Conservation (phyloP, 2,329 filamentous ascomycete genomes). For the Penicillium capsulatum region DNA sequence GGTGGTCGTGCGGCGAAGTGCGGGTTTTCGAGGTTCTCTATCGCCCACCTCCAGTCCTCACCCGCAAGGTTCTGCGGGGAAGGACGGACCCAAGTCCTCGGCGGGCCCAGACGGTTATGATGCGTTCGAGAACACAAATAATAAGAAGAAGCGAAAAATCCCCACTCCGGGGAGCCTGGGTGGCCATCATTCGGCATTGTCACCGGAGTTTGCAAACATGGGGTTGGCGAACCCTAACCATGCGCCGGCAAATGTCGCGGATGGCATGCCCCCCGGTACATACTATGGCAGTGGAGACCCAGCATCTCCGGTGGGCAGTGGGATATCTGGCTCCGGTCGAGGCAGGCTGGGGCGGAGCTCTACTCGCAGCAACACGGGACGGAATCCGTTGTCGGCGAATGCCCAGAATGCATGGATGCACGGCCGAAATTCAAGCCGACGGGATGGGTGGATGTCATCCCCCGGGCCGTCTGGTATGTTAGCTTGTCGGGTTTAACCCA, state of each 20-base stretch:
- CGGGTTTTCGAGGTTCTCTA: conserved; percentile 39
- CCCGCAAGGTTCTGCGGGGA: conserved; percentile 25
- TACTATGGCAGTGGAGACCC: conserved; percentile 56
- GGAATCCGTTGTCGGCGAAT: conserved; percentile 60
- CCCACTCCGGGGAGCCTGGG: conserved; percentile 74
- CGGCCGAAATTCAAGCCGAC: conserved; percentile 47
- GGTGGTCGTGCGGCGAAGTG: conserved; percentile 41
- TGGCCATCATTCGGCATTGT: conserved; percentile 55
- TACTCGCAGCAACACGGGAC: conserved; percentile 49
- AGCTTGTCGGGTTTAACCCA: conserved; percentile 20
- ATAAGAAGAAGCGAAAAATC: conserved; percentile 99
- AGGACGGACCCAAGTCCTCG: conserved; percentile 48
- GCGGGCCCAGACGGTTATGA: conserved; percentile 85
- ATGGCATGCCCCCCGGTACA: conserved; percentile 46
- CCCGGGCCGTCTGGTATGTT: conserved; percentile 37
- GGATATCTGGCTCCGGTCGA: conserved; percentile 79
- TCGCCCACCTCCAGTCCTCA: conserved; percentile 29
- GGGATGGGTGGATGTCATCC: conserved; percentile 45
- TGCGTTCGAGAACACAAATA: conserved; percentile 96
- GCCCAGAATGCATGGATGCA: conserved; percentile 54
- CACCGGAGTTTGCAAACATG: conserved; percentile 62
- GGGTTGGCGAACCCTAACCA: conserved; percentile 51
- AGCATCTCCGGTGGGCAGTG: conserved; percentile 56
- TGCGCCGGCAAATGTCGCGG: conserved; percentile 44
- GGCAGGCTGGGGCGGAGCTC: conserved; percentile 69